Evolutionary conservation across 306 rosid species (phyloP).

Genomic region (Quercus ilex): DNA sequence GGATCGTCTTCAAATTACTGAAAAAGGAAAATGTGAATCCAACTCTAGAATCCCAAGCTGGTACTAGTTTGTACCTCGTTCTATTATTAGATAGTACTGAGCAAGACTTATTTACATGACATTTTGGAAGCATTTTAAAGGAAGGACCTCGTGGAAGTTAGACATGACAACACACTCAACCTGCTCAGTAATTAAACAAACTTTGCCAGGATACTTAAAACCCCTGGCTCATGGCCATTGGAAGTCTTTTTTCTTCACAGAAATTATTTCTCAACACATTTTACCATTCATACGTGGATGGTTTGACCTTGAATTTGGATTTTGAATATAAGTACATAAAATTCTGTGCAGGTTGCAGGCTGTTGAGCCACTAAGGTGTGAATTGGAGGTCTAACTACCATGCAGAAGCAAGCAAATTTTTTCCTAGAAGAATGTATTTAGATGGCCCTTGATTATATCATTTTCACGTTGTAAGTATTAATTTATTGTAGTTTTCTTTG

Average conservation of each 20-base stretch:
- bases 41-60: too few species aligned
- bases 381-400: background rate
- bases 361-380: background rate
- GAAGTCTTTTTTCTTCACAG: background rate
- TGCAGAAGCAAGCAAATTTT: background rate
- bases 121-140: background rate
- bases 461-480: background rate
- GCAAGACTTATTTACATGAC: background rate
- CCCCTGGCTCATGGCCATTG: background rate
- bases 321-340: background rate
- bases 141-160: background rate
- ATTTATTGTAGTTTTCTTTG: background rate
- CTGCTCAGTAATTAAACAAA: background rate
- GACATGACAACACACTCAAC: background rate
- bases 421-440: background rate
- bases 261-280: background rate
- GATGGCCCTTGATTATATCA: background rate
- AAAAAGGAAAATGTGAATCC: too few species aligned
- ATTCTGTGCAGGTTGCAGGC: conserved; percentile 1
- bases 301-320: background rate
- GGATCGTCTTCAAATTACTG: too few species aligned
- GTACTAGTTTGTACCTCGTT: too few species aligned
- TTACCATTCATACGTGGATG: background rate
- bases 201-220: background rate
- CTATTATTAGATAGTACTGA: background rate